Base-by-base conservation (phyloP, 768 basidiomycete genomes). In the Clitopilus passeckerianus region DNA sequence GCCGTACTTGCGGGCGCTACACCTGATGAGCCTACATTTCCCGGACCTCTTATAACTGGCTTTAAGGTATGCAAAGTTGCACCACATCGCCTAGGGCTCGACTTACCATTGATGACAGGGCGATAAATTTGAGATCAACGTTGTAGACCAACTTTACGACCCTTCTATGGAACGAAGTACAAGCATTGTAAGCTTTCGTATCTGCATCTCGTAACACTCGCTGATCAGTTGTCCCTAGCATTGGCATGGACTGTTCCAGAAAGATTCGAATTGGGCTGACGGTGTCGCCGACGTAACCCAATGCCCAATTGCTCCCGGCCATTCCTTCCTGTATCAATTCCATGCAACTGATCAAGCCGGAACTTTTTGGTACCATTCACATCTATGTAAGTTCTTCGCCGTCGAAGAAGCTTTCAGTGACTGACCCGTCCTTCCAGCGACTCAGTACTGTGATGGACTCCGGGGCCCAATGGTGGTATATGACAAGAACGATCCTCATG, bases 181-280 rank as follows among this genome's bases (percentile, higher is more conserved):
- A 9, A 80, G 77, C 33, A 77, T 86, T 33, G 84, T 84, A 46
- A 60, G 80, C 64, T 46, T 50, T 14, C 43, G 55, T 23, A 15
- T 24, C 35, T 33, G 30, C 14, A 12, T 23, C 16, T 15, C 6
- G 27, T 16, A 57, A 35, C 22, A 7, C 7, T 18, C n/a, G 52
- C 34, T 50, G 6, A 46, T 16, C 6, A 5, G 27, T 23, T 9
- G 10, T n/a, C 56, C 34, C 34, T 57, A 68, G 67, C 77, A 78
- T 54, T 82, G 81, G 81, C 81, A 82, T 58, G 81, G 81, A 7
- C 34, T 82, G 7, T 77, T 75, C 59, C 80, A 82, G 61, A 59
- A 70, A 16, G 68, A 69, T 10, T 70, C 73, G 14, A 57, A 41
- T 18, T 74, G 68, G 67, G 69, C 65, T 18, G 71, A 81, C 59